phyloP scores from a whole-genome alignment of 2,329 filamentous ascomycete genomes.

The Trichoderma cornu-damae region DNA sequence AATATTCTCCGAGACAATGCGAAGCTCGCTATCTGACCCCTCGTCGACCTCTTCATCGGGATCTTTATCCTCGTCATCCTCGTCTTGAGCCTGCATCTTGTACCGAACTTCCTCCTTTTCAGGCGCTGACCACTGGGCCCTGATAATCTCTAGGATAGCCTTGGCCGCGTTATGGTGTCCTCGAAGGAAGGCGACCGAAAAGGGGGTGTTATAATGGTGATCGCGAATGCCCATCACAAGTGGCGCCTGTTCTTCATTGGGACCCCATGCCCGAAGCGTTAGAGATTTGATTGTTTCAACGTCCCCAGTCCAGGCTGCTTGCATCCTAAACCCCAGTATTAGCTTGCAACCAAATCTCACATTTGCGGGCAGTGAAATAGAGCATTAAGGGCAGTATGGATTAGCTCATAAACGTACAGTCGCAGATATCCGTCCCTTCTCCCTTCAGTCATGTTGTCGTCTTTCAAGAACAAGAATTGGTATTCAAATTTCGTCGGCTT shows the following conservation, averaged over 20 bases:
- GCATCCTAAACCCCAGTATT: constrained; percentile 44
- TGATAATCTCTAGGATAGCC: constrained; percentile 63
- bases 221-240: constrained; percentile 61
- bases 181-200: constrained; percentile 62
- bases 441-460: constrained; percentile 50
- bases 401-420: constrained; percentile 45
- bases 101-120: constrained; percentile 50
- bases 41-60: constrained; percentile 33
- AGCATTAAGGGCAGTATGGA: background rate
- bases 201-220: constrained; percentile 48
- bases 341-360: background rate
- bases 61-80: constrained; percentile 36
- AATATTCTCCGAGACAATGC: constrained; percentile 51
- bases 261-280: constrained; percentile 56
- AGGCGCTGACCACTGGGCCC: constrained; percentile 60
- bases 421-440: constrained; percentile 56
- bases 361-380: background rate
- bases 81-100: constrained; percentile 38
- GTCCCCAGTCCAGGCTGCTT: constrained; percentile 70
- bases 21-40: constrained; percentile 36
- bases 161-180: constrained; percentile 61
- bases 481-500: constrained; percentile 41
- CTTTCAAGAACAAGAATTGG: constrained; percentile 47
- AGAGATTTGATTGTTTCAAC: constrained; percentile 59
- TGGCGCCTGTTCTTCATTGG: constrained; percentile 49